A percentile compares a stretch with the other conserved stretches of the same genome.
Evolutionary conservation across 768 basidiomycete species (phyloP).

Genomic region (Termitomyces sp.): DNA sequence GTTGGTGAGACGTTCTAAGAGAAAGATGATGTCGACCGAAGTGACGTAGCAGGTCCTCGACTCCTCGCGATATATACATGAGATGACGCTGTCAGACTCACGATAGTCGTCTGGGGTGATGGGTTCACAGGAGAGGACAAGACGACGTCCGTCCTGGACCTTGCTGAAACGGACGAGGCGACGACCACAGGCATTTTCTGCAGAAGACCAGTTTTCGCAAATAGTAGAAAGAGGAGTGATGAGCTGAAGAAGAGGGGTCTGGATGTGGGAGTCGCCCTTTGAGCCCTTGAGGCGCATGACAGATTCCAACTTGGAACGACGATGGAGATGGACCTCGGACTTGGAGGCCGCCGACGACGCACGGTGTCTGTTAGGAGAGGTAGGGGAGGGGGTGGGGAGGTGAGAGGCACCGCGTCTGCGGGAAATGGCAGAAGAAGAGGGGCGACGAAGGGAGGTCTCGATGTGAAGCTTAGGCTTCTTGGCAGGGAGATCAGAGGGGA

Average conservation of each 20-base stretch:
- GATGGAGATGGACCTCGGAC: constrained; percentile 32
- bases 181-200: constrained; percentile 66
- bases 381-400: constrained; percentile 35
- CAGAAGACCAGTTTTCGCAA: constrained; percentile 52
- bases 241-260: constrained; percentile 58
- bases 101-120: constrained; percentile 71
- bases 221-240: constrained; percentile 51
- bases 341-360: constrained; percentile 21
- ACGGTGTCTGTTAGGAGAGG: constrained; percentile 29
- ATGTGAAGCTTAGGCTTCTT: constrained; percentile 30
- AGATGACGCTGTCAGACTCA: constrained; percentile 78
- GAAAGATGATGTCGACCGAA: constrained; percentile 92
- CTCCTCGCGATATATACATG: constrained; percentile 88
- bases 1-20: constrained; percentile 73
- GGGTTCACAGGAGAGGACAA: constrained; percentile 75
- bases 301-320: constrained; percentile 38
- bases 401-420: constrained; percentile 35
- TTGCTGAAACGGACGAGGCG: constrained; percentile 86
- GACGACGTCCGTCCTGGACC: constrained; percentile 66
- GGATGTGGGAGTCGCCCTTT: constrained; percentile 36
- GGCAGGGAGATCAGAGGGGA: background rate
- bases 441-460: constrained; percentile 15
- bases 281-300: constrained; percentile 38
- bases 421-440: constrained; percentile 19
- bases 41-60: constrained; percentile 80